Conservation (phyloP, 352 stramenopile genomes). For the Elongisporangium anandrum region DNA sequence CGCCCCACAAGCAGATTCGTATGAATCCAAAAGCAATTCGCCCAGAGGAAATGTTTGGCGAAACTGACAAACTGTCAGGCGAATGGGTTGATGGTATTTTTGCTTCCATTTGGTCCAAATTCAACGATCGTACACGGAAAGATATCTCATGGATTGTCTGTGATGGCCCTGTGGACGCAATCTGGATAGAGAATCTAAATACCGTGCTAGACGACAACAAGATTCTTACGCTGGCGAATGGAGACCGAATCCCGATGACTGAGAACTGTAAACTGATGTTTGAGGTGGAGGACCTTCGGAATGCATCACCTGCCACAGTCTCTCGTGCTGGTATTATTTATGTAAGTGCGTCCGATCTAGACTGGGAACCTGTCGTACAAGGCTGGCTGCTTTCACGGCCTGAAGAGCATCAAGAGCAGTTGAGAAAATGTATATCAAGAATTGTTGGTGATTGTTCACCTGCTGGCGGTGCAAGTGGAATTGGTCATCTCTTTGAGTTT, state of each 20-base stretch:
- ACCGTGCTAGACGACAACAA: conserved; percentile 95
- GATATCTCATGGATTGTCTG: conserved; percentile 91
- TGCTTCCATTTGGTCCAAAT: conserved; percentile 83
- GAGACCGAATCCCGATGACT: conserved; percentile 90
- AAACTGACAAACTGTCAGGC: conserved; percentile 70
- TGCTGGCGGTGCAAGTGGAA: conserved; percentile 9
- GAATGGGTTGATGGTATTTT: conserved; percentile 81
- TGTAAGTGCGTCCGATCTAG: conserved; percentile 76
- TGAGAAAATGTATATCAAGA: conserved; percentile 37
- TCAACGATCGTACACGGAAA: conserved; percentile 77
- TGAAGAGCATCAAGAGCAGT: conserved; percentile 39
- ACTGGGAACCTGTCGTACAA: conserved; percentile 68
- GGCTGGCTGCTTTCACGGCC: conserved; percentile 51
- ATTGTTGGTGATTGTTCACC: conserved; percentile 34
- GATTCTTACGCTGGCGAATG: conserved; percentile 90
- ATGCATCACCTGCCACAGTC: conserved; percentile 90
- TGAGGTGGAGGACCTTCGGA: conserved; percentile 90
- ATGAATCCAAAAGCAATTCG: conserved; percentile 84
- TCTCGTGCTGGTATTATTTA: conserved; percentile 91
- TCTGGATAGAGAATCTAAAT: conserved; percentile 96
- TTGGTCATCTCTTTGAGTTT: conserved; percentile 70
- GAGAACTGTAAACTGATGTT: conserved; percentile 90
- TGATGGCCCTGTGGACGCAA: conserved; percentile 90
- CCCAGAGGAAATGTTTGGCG: conserved; percentile 77
- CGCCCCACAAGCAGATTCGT: conserved; percentile 66